A percentile compares a stretch with the other conserved stretches of the same genome.
These are phyloP conservation scores for Rostrohypoxylon terebratum DNA, from an alignment of 495 filamentous ascomycete genomes.

Conservation along the genomic window DNA sequence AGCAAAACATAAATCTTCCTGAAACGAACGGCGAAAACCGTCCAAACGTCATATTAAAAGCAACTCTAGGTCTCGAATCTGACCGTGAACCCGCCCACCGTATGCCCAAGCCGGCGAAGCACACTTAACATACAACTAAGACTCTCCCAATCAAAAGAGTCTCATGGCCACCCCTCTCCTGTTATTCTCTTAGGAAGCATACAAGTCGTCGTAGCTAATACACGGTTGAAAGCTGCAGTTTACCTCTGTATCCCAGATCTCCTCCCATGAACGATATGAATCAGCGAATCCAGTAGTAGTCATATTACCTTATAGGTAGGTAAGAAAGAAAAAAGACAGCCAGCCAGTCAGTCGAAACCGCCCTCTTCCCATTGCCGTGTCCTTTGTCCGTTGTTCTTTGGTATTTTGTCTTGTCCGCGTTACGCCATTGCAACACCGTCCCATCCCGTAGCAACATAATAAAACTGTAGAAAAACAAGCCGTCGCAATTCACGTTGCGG, in stretches of 20 bases:
- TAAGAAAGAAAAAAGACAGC: background rate
- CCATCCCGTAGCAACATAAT: background rate
- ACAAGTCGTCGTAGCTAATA: background rate
- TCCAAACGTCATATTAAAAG: slow-evolving; percentile 19
- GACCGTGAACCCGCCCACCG: background rate
- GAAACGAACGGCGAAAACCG: slow-evolving; percentile 2
- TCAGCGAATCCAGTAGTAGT: background rate
- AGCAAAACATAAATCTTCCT: background rate
- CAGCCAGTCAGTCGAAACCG: slow-evolving; percentile 12
- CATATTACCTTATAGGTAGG: too few species aligned
- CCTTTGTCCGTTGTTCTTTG: background rate
- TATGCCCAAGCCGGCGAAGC: slow-evolving; percentile 4
- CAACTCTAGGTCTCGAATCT: slow-evolving; percentile 3
- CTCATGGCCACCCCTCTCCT: background rate
- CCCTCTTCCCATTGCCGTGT: slow-evolving; percentile 3
- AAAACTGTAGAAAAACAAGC: background rate
- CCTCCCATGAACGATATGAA: background rate
- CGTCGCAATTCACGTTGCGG: background rate
- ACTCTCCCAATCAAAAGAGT: slow-evolving; percentile 8
- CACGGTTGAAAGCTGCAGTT: background rate
- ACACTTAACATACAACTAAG: slow-evolving; percentile 22
- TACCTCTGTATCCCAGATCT: background rate
- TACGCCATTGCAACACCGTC: slow-evolving; percentile 38
- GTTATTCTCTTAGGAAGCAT: background rate
- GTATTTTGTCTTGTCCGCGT: slow-evolving; percentile 16